A percentile compares a stretch with the other conserved stretches of the same genome.
Conservation (phyloP, 2,329 filamentous ascomycete species). For the Epicoccum sorghinum region DNA sequence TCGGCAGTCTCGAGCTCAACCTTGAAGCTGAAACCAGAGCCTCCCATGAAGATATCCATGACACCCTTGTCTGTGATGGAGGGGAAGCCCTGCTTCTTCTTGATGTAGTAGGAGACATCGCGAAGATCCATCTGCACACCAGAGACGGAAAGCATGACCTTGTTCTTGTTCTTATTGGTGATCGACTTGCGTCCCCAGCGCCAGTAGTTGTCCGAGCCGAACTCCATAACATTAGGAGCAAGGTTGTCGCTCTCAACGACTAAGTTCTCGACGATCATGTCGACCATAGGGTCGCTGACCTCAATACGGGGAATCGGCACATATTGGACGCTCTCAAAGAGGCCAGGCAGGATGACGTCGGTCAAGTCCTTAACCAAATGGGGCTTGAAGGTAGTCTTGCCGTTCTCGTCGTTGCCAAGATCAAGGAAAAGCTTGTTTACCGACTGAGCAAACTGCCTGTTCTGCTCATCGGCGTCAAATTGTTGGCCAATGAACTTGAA, state of each 20-base stretch:
- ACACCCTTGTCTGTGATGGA: conserved; percentile 85
- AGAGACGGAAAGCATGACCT: conserved; percentile 82
- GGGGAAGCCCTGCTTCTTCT: conserved; percentile 93
- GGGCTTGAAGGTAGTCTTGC: conserved; percentile 88
- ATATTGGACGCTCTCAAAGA: conserved; percentile 86
- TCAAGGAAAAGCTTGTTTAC: conserved; percentile 86
- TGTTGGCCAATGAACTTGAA: conserved; percentile 87
- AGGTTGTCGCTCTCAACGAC: conserved; percentile 97
- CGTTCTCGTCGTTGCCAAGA: conserved; percentile 84
- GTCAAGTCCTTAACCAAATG: conserved; percentile 88
- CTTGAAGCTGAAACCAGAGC: conserved; percentile 88
- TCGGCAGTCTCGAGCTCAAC: conserved; percentile 85
- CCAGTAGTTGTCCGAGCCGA: conserved; percentile 92
- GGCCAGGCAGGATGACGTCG: conserved; percentile 80
- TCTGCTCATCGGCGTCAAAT: conserved; percentile 86
- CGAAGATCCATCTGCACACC: conserved; percentile 89
- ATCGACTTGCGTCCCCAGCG: conserved; percentile 91
- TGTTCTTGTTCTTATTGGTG: conserved; percentile 80
- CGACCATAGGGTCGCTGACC: conserved; percentile 81
- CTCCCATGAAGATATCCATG: conserved; percentile 85
- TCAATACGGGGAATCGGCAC: conserved; percentile 94
- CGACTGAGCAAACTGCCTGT: conserved; percentile 77
- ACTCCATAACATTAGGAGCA: conserved; percentile 88
- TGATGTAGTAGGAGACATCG: conserved; percentile 86
- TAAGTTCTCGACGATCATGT: conserved; percentile 91